Conservation (phyloP, 2,329 filamentous ascomycete species). For the Pseudogymnoascus sp. region DNA sequence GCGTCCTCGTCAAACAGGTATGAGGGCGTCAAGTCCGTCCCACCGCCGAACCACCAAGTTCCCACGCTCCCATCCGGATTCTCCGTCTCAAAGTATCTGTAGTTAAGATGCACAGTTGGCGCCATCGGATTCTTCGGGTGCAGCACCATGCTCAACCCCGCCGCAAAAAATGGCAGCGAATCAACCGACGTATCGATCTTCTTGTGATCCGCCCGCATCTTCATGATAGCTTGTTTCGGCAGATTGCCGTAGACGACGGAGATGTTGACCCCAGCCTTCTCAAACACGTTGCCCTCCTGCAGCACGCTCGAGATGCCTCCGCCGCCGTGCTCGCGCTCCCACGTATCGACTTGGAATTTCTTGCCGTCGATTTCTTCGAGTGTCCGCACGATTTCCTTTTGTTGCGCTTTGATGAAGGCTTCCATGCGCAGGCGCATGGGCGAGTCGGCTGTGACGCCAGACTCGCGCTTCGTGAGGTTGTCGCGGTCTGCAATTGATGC, state of each 20-base stretch:
- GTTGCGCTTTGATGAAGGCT: slow-evolving; percentile 86
- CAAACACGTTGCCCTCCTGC: slow-evolving; percentile 93
- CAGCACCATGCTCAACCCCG: slow-evolving; percentile 84
- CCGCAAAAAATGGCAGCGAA: slow-evolving; percentile 87
- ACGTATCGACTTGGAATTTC: slow-evolving; percentile 75
- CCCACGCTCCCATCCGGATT: slow-evolving; percentile 72
- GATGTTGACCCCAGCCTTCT: slow-evolving; percentile 94
- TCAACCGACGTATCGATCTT: slow-evolving; percentile 72
- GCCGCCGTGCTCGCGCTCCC: slow-evolving; percentile 80
- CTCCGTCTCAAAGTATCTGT: slow-evolving; percentile 95
- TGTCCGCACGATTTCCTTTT: slow-evolving; percentile 75
- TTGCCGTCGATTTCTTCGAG: slow-evolving; percentile 78
- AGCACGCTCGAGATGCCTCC: slow-evolving; percentile 92
- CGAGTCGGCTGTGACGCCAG: slow-evolving; percentile 65
- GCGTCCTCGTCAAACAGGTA: slow-evolving; percentile 97
- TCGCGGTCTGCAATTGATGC: slow-evolving; percentile 80
- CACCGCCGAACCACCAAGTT: slow-evolving; percentile 97
- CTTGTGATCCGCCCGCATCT: slow-evolving; percentile 94
- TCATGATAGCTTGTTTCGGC: slow-evolving; percentile 76
- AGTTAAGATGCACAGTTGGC: slow-evolving; percentile 95
- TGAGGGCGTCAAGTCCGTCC: slow-evolving; percentile 83
- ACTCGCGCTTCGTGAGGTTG: slow-evolving; percentile 69
- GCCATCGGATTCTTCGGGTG: slow-evolving; percentile 95
- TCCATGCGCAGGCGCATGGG: slow-evolving; percentile 99
- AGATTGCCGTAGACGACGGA: slow-evolving; percentile 90